Conservation (phyloP, 2,329 filamentous ascomycete genomes). For the Alternaria hordeiaustralica region DNA sequence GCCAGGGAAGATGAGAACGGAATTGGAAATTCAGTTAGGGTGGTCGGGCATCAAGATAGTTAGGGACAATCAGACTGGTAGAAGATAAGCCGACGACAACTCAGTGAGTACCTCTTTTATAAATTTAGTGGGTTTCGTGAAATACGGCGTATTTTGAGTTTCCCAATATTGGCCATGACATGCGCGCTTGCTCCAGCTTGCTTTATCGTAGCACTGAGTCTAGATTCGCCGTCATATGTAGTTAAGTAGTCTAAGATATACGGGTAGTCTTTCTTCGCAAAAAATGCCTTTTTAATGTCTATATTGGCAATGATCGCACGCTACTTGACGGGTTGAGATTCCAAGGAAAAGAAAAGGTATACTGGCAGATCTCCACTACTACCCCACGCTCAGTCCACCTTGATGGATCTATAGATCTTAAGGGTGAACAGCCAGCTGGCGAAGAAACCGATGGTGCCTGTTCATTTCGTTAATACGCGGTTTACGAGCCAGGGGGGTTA, state of each 20-base stretch:
- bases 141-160: neutral
- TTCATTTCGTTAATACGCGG: constrained; percentile 11
- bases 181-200: neutral
- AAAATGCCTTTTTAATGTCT: neutral
- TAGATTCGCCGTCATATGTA: neutral
- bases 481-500: neutral
- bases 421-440: constrained; percentile 93
- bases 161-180: neutral
- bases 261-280: neutral
- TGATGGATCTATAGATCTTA: constrained; percentile 96
- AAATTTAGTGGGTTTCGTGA: neutral
- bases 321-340: neutral
- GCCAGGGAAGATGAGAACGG: accelerated
- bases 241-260: neutral
- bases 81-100: neutral
- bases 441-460: constrained; percentile 94
- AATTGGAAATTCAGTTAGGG: accelerated
- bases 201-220: neutral
- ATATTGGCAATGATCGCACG: neutral
- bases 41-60: neutral
- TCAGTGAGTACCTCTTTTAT: neutral
- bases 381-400: constrained; percentile 73
- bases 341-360: neutral
- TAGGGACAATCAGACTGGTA: neutral
- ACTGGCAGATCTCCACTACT: neutral